These are phyloP conservation scores for Fragilariopsis cylindrus DNA, from an alignment of 108 stramenopile species.

Conservation along the genomic window DNA sequence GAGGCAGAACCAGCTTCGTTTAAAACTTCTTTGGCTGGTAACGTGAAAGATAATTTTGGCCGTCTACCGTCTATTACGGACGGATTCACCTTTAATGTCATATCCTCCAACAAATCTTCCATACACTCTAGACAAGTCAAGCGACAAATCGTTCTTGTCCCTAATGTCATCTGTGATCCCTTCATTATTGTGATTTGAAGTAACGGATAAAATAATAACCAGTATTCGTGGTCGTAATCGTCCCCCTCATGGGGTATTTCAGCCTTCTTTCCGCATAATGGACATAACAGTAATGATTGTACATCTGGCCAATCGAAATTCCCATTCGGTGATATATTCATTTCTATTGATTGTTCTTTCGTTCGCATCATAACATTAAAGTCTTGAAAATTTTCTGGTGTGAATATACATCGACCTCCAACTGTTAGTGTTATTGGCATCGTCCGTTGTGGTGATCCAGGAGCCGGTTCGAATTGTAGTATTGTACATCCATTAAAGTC, in stretches of 20 bases:
- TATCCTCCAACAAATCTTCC: conserved; percentile 54
- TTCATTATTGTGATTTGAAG: conserved; percentile 57
- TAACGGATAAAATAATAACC: conserved; percentile 63
- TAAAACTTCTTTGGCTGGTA: conserved; percentile 51
- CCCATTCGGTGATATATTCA: conserved; percentile 58
- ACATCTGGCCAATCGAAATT: conserved; percentile 71
- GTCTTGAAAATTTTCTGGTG: conserved; percentile 57
- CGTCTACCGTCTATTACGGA: conserved; percentile 26
- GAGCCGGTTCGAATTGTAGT: conserved; percentile 55
- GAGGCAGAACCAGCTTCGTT: conserved; percentile 54
- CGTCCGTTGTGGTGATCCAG: conserved; percentile 33
- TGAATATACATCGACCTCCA: conserved; percentile 62
- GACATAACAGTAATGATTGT: conserved; percentile 47
- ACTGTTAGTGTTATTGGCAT: conserved; percentile 65
- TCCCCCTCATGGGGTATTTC: conserved; percentile 43
- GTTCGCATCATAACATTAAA: conserved; percentile 74
- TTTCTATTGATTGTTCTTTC: conserved; percentile 48
- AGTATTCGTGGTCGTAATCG: conserved; percentile 46
- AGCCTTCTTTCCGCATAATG: conserved; percentile 47
- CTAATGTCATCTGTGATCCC: conserved; percentile 53
- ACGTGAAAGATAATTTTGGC: conserved; percentile 43
- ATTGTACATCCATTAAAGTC: conserved; percentile 56
- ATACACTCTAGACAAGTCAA: conserved; percentile 63
- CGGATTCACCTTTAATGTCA: conserved; percentile 37
- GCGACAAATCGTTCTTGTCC: conserved; percentile 56